Base-by-base conservation (phyloP, 257 asterid genomes). In the Capsicum baccatum region DNA sequence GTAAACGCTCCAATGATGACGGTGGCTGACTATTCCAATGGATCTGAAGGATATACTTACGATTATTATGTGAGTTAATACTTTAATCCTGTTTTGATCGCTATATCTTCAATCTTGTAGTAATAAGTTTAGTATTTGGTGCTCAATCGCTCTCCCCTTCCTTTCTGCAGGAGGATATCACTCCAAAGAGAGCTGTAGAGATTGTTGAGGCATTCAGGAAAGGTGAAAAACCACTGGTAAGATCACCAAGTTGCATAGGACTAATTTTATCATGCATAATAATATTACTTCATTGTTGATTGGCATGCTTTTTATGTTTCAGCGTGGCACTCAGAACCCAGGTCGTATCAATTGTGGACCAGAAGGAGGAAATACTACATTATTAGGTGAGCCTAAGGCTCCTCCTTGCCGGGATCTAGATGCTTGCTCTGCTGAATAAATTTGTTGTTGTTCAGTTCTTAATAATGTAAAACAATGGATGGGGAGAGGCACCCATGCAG, bases 1-100 rank as follows among this genome's bases (percentile, higher is more conserved):
- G 99, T 97, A 80, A 97, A 97, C 92, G 99, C 99, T 81, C 99
- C 99, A 50, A 97, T 95, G 99, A 97, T 97, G 64, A 97, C 98
- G 7, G 99, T 97, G 58, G 99, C 97, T 15, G 99, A 97, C 91
- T 97, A 95, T 87, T 97, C 99, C 81, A 92, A 89, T 88, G 99
- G 99, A 78, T 95, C 99, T 79, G 98, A 95, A 90, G 99, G 97
- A 86, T 97, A 94, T 83, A 86, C 92, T 54, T 97, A 97, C 78
- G 90, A 97, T 86, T 97, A 97, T 86, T 97, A 84, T 83, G 99
- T 95, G 84, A 88, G 99, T 89, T 4, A 33, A 52, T 64, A 57
- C 78, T 33, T 73, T 33, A 19, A 33, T 55, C 64, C 33, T 78
- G 66, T 33, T 55, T 78, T 33, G 14, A 33, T 55, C 50, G 3